phyloP scores from a whole-genome alignment of 177 flowering plant species.

The Vitis hybrid region DNA sequence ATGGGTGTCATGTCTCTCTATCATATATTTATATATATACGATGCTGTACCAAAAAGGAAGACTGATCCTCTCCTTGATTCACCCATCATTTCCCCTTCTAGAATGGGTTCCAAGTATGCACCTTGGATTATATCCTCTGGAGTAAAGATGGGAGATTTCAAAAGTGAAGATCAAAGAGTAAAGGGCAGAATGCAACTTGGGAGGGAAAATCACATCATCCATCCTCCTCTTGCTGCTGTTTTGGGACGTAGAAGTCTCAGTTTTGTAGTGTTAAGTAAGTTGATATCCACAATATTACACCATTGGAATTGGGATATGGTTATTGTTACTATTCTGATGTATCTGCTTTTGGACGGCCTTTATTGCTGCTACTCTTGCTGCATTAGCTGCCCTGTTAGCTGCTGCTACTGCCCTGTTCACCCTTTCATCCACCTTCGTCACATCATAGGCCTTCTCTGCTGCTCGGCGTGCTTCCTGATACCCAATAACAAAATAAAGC shows the following conservation, averaged over 20 bases:
- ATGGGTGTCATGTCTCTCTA: background rate
- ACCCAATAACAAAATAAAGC: background rate
- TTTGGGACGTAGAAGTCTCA: too few species aligned
- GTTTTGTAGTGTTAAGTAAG: background rate
- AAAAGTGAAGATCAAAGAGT: background rate
- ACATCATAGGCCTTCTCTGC: slow-evolving; percentile 64
- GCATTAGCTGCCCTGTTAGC: slow-evolving; percentile 77
- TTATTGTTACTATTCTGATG: slow-evolving; percentile 29
- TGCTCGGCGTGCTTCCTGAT: slow-evolving; percentile 64
- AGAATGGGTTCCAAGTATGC: background rate
- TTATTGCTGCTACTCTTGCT: slow-evolving; percentile 70
- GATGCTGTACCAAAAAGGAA: slow-evolving; percentile 1
- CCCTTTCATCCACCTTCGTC: slow-evolving; percentile 63
- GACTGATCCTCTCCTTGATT: background rate
- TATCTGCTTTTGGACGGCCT: slow-evolving; percentile 64
- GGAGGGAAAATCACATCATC: too few species aligned
- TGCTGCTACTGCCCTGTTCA: slow-evolving; percentile 58
- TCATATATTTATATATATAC: background rate
- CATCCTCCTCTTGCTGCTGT: background rate
- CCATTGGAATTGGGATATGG: slow-evolving; percentile 31
- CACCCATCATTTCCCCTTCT: background rate
- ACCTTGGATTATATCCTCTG: background rate
- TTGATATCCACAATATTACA: slow-evolving; percentile 11
- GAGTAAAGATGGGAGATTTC: too few species aligned
- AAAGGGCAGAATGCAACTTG: background rate